phyloP scores from a whole-genome alignment of 306 rosid genomes.

The Elaeagnus macrophylla region DNA sequence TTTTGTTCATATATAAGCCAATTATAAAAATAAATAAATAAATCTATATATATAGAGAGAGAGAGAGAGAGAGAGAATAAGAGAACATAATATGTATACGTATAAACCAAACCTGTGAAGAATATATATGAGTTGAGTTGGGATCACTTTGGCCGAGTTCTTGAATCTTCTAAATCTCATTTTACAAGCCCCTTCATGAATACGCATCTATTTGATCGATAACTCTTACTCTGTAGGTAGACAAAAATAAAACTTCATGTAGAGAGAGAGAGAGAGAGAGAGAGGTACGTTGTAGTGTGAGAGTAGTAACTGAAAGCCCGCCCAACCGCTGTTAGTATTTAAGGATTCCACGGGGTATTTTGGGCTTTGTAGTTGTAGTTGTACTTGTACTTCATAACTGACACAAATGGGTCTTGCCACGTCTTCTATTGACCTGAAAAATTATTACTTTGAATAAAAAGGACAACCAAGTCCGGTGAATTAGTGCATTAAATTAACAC shows the following conservation, averaged over 20 bases:
- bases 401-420: constrained; percentile 6
- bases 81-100: not conserved
- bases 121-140: not conserved
- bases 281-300: constrained; percentile 21
- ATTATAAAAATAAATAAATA: no score
- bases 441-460: not conserved
- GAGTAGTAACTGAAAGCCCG: constrained; percentile 40
- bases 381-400: not conserved
- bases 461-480: no score
- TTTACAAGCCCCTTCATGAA: not conserved
- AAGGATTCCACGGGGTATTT: constrained; percentile 42
- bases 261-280: constrained; percentile 17
- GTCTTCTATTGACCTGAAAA: constrained; percentile 6
- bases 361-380: not conserved
- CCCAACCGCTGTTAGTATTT: constrained; percentile 54
- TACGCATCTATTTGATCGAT: not conserved
- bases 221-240: not conserved
- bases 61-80: not conserved
- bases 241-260: not conserved
- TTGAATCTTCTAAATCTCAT: not conserved
- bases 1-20: no score
- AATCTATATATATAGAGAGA: no score
- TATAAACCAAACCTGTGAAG: not conserved
- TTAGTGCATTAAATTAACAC: no score
- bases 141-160: not conserved